Conservation (phyloP, 345 rosid genomes). For the Eucalyptus rudis region DNA sequence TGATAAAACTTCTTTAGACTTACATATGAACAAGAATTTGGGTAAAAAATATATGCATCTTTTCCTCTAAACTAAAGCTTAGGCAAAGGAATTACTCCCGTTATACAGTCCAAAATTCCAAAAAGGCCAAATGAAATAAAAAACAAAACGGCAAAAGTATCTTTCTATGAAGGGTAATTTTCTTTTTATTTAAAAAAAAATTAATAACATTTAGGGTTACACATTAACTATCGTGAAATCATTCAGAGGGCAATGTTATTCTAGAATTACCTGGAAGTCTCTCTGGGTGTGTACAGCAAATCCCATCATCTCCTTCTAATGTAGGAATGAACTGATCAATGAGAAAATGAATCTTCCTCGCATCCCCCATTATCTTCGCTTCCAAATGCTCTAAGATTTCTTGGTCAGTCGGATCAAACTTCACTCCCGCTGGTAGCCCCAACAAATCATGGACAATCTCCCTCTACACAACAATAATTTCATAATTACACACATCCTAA, state of each 20-base stretch:
- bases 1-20: not conserved
- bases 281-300: constrained; percentile 92
- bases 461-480: constrained; percentile 11
- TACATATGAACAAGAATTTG: not conserved
- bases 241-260: not conserved
- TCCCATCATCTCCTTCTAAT: constrained; percentile 78
- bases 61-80: not conserved
- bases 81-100: not conserved
- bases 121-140: not conserved
- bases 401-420: constrained; percentile 85
- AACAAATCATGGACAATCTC: constrained; percentile 54
- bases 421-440: constrained; percentile 90
- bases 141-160: not conserved
- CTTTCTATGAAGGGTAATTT: not conserved
- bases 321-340: constrained; percentile 85
- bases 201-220: not conserved
- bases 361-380: constrained; percentile 53
- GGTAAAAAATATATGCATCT: not conserved
- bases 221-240: not conserved
- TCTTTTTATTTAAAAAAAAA: not conserved
- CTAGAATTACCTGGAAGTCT: constrained; percentile 62
- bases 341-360: constrained; percentile 59
- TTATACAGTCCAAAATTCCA: not conserved
- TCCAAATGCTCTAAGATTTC: constrained; percentile 87
- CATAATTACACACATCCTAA: not conserved